Evolutionary conservation across 2,329 filamentous ascomycete species (phyloP).

Genomic region (Aspergillus fumigatus): DNA sequence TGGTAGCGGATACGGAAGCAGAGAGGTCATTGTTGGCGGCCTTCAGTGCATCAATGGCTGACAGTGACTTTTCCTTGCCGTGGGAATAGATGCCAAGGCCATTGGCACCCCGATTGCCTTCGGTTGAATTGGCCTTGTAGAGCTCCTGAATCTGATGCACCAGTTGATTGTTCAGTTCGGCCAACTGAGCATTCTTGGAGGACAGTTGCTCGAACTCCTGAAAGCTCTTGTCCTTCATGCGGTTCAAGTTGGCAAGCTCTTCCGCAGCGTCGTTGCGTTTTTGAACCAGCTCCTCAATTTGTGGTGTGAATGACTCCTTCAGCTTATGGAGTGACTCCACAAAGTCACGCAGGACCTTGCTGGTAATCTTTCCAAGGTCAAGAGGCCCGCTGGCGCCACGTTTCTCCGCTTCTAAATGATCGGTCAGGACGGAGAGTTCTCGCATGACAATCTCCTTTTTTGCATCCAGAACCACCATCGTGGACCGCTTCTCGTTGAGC

Average conservation of each 20-base stretch:
- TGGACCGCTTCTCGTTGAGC: constrained; percentile 87
- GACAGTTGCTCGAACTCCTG: constrained; percentile 94
- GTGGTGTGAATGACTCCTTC: constrained; percentile 70
- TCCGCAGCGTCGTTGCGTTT: constrained; percentile 79
- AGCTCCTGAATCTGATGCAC: constrained; percentile 91
- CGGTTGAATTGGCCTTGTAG: constrained; percentile 66
- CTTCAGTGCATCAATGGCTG: constrained; percentile 43
- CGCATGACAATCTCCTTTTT: constrained; percentile 94
- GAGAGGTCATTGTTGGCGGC: constrained; percentile 47
- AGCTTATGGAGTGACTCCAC: constrained; percentile 60
- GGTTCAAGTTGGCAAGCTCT: constrained; percentile 75
- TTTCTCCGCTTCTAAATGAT: constrained; percentile 82
- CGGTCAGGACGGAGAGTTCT: constrained; percentile 82
- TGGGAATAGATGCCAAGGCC: constrained; percentile 62
- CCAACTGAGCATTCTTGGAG: constrained; percentile 87
- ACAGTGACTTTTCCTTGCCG: constrained; percentile 48
- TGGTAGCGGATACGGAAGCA: constrained; percentile 53
- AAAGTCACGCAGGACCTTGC: constrained; percentile 58
- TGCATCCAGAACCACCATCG: constrained; percentile 88
- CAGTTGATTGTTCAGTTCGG: constrained; percentile 91
- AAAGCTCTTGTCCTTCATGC: constrained; percentile 86
- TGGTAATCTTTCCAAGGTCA: constrained; percentile 68
- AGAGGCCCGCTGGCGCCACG: constrained; percentile 73
- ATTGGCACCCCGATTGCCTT: constrained; percentile 33
- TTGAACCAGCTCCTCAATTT: constrained; percentile 85